Conservation (phyloP, 352 stramenopile genomes). For the Globisporangium rhizosaccharum region DNA sequence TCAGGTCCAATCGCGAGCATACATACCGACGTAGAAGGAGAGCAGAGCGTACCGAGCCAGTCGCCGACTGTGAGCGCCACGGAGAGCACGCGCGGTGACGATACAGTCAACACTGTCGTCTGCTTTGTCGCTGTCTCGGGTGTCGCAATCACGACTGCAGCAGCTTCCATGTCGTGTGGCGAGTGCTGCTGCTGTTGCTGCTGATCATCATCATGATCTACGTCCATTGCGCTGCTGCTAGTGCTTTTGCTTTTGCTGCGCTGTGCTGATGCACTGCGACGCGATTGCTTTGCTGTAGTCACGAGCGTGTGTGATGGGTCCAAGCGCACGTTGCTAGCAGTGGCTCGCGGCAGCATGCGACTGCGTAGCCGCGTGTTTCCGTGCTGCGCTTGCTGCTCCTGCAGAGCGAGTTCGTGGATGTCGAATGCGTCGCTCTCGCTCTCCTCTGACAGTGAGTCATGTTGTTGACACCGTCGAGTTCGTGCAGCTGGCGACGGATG, state of each 20-base stretch:
- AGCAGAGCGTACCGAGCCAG: slow-evolving; percentile 8
- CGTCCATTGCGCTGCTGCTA: background rate
- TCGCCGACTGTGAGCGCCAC: slow-evolving; percentile 10
- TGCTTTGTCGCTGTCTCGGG: background rate
- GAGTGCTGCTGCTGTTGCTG: background rate
- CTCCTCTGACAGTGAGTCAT: background rate
- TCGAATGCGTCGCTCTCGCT: too few relatives aligned
- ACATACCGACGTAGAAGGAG: background rate
- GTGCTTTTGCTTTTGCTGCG: background rate
- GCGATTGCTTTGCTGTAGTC: too few relatives aligned
- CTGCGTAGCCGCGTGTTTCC: background rate
- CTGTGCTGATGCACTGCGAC: too few relatives aligned
- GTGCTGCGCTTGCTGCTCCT: background rate
- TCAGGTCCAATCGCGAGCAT: background rate
- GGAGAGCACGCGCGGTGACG: slow-evolving; percentile 5
- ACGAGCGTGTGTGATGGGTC: background rate
- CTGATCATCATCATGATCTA: background rate
- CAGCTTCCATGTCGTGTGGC: background rate
- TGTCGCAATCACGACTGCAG: background rate
- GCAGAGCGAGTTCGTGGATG: too few relatives aligned
- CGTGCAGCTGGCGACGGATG: background rate
- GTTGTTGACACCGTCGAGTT: background rate
- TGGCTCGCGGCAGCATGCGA: background rate
- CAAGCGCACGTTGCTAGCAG: background rate
- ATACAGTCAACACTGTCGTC: background rate